Conservation (phyloP, 148 eudicot species). For the Rhododendron kiyosumense region DNA sequence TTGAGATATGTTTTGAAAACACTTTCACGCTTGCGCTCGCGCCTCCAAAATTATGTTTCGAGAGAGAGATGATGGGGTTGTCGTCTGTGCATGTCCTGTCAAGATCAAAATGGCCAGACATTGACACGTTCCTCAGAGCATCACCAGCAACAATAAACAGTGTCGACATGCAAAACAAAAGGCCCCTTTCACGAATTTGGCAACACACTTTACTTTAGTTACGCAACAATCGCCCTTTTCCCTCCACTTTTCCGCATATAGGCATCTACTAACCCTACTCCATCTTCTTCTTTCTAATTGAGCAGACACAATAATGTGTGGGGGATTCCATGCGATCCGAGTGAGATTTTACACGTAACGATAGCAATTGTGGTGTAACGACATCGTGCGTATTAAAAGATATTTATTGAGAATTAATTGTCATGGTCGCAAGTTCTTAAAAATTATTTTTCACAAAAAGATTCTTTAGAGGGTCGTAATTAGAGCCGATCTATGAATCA, state of each 20-base stretch:
- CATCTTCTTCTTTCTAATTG: not conserved
- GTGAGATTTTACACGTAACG: not conserved
- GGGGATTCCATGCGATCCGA: not conserved
- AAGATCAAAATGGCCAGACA: conserved; percentile 4
- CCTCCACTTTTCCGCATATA: conserved; percentile 12
- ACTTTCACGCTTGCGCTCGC: no score
- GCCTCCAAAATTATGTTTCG: not conserved
- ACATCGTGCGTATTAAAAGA: no score
- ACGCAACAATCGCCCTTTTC: conserved; percentile 8
- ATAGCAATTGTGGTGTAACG: no score
- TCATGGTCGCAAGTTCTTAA: not conserved
- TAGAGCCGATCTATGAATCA: not conserved
- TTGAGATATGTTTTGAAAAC: no score
- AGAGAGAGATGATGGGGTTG: not conserved
- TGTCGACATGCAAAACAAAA: not conserved
- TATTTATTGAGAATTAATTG: not conserved
- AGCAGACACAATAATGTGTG: not conserved
- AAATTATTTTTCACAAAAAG: no score
- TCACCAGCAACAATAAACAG: not conserved
- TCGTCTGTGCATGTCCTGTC: not conserved
- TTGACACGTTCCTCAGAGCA: not conserved
- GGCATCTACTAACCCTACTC: not conserved
- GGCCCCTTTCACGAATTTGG: conserved; percentile 3
- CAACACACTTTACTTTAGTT: not conserved
- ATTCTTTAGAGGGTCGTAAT: not conserved